phyloP scores from a whole-genome alignment of 2,329 filamentous ascomycete species.

The Esteya vermicola region DNA sequence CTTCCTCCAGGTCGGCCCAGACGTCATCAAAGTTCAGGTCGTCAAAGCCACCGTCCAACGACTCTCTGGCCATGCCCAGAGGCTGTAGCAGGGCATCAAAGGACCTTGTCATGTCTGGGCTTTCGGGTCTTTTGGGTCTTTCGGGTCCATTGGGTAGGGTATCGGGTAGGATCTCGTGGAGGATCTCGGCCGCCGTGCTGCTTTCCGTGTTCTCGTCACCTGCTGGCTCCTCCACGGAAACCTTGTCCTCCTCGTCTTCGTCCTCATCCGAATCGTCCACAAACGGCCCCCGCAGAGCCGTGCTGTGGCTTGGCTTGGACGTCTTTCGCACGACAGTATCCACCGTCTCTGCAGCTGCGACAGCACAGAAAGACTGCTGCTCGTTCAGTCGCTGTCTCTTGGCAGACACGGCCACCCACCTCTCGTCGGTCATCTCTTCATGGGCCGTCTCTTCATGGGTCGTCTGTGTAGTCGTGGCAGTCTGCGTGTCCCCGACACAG shows the following conservation, averaged over 20 bases:
- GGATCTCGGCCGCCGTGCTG: not conserved
- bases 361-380: not conserved
- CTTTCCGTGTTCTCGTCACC: not conserved
- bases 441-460: not conserved
- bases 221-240: not conserved
- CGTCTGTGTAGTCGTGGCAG: not conserved
- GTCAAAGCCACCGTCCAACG: slow-evolving; percentile 7
- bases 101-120: not conserved
- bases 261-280: slow-evolving; percentile 33
- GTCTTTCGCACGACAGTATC: slow-evolving; percentile 26
- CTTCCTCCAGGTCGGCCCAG: slow-evolving; percentile 33
- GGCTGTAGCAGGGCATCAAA: not conserved
- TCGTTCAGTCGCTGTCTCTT: slow-evolving; percentile 3
- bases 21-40: slow-evolving; percentile 10
- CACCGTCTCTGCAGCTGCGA: slow-evolving; percentile 14
- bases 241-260: not conserved
- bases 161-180: not conserved
- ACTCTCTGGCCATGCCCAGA: not conserved
- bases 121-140: not conserved
- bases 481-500: too few species aligned
- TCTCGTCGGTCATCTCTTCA: not conserved
- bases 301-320: slow-evolving; percentile 12
- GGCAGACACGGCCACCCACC: not conserved
- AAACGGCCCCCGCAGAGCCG: slow-evolving; percentile 41
- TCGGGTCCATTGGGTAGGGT: not conserved